A percentile compares a stretch with the other conserved stretches of the same genome.
phyloP scores from a whole-genome alignment of 2,329 filamentous ascomycete genomes.

The Fusarium annulatum region DNA sequence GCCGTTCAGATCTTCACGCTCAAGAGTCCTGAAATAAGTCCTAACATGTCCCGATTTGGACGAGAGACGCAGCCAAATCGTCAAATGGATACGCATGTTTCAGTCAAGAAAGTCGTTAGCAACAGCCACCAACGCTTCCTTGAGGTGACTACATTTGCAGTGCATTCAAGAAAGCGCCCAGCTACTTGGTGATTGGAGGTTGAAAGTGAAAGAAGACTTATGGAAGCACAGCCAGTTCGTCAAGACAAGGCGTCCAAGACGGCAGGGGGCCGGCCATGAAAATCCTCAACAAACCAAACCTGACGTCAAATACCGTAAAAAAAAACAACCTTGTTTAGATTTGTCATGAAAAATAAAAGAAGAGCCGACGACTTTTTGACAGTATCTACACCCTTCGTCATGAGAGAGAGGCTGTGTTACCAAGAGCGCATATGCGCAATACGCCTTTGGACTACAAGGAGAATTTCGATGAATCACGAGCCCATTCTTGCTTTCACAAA shows the following conservation, averaged over 20 bases:
- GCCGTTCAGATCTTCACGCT: neutral
- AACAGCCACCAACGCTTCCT: neutral
- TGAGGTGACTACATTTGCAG: neutral
- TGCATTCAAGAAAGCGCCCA: neutral
- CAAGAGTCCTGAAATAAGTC: neutral
- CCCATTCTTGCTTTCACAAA: neutral
- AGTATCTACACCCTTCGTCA: neutral
- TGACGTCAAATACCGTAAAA: conserved; percentile 4
- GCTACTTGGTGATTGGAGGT: neutral
- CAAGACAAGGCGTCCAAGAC: neutral
- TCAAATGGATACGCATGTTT: neutral
- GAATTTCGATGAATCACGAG: neutral
- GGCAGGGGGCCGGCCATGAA: neutral
- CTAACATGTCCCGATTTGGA: neutral
- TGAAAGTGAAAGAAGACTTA: conserved; percentile 4
- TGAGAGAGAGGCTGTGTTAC: conserved; percentile 3
- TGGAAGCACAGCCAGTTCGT: neutral
- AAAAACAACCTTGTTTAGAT: neutral
- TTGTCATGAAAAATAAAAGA: neutral
- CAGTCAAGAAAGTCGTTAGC: neutral
- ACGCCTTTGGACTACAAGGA: neutral
- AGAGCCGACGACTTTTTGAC: neutral
- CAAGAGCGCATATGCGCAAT: neutral
- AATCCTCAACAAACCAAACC: neutral
- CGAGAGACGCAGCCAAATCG: neutral